Conservation (phyloP, 768 basidiomycete species). For the Lentinus tigrinus region DNA sequence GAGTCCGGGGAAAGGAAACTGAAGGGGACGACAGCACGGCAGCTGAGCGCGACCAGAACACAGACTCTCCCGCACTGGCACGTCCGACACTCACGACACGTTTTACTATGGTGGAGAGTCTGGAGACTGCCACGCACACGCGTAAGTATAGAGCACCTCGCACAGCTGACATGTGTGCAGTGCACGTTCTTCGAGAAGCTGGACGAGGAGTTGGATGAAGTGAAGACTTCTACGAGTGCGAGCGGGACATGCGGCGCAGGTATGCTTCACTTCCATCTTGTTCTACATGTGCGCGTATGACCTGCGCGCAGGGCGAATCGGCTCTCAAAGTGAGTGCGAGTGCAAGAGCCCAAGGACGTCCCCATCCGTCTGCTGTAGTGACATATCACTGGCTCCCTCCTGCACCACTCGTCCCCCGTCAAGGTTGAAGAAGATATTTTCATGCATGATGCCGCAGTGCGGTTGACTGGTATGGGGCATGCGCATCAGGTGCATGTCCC, state of each 20-base stretch:
- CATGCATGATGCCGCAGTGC: too few relatives aligned
- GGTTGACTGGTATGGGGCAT: too few relatives aligned
- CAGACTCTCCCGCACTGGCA: background rate
- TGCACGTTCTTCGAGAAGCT: conserved; percentile 73
- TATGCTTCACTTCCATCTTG: conserved; percentile 3
- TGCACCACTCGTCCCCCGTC: conserved; percentile 9
- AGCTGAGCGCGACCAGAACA: background rate
- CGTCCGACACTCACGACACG: background rate
- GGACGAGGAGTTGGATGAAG: conserved; percentile 79
- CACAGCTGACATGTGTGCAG: conserved; percentile 59
- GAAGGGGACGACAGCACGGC: too few relatives aligned
- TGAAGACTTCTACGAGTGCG: conserved; percentile 74
- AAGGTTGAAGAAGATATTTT: too few relatives aligned
- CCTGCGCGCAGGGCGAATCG: conserved; percentile 20
- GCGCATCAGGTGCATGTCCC: too few relatives aligned
- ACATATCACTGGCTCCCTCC: conserved; percentile 11
- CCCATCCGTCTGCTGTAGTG: background rate
- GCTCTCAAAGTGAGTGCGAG: conserved; percentile 68
- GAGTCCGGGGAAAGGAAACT: too few relatives aligned
- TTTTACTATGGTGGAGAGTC: background rate
- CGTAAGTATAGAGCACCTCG: conserved; percentile 38
- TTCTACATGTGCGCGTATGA: background rate
- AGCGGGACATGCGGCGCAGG: conserved; percentile 52
- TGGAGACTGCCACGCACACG: background rate
- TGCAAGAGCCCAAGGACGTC: conserved; percentile 74